Evolutionary conservation across 495 filamentous ascomycete genomes (phyloP), one percentile per base, ranked within the genome.

Genomic region (Aspergillus taichungensis): DNA sequence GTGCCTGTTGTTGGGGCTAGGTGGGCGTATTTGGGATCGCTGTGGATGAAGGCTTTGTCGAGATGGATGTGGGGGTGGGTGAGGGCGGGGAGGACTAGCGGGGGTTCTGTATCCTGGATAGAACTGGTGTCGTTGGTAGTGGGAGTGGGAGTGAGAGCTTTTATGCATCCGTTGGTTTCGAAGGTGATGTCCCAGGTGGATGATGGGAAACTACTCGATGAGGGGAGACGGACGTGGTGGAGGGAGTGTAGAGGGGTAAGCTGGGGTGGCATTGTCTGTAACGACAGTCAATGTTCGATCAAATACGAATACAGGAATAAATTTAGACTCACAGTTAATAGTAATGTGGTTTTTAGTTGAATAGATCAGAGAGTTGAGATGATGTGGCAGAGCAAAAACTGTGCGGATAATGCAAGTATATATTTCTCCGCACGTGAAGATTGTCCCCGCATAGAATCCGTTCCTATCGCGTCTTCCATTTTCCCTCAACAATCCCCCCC

Each of bases 1-100:
- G 74, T 69, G 31, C 85, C 84, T 2, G 64, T 67, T 13, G 57
- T 42, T 13, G 82, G 77, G n/a, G 73, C 58, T 11, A 85, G 68
- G 43, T 83, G 72, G 3, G 69, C 67, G 60, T 79, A 84, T 52
- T 74, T 69, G 2, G 71, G 64, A 41, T 77, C 62, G 40, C 60
- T 69, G 42, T 88, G 73, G 12, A 88, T 66, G 55, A 80, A 88
- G 34, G 78, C 75, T 61, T 90, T 88, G 57, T 88, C 85, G 34
- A 88, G 69, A 54, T 88, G 85, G 39, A 88, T 77, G 52, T 88
- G 84, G 8, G 84, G 80, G 55, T 90, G 85, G 37, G 81, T 85
- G 18, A 88, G 70, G 10, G 75, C 64, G 24, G 85, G 82, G 34
- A 62, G 57, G 34, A 46, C 52, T 7, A 67, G 57, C 6, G 56